Evolutionary conservation across 1,284 basidiomycete genomes (phyloP).

Genomic region (Melampsora americana): DNA sequence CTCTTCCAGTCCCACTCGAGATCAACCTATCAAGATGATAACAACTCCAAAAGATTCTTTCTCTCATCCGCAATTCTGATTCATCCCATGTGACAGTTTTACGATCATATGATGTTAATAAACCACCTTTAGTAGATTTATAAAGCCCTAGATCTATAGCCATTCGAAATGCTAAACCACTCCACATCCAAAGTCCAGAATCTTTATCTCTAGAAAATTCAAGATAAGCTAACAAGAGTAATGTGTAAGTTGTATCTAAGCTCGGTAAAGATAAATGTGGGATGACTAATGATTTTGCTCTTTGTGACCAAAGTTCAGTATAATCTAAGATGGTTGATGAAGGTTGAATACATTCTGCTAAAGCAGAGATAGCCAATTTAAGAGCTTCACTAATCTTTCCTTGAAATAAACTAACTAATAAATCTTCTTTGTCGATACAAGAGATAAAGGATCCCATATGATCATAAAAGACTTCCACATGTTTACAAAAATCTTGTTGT

Average conservation of each 20-base stretch:
- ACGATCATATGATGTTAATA: neutral
- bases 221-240: slow-evolving; percentile 43
- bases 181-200: slow-evolving; percentile 44
- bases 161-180: slow-evolving; percentile 43
- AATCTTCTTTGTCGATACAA: slow-evolving; percentile 17
- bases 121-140: slow-evolving; percentile 25
- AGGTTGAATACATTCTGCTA: slow-evolving; percentile 23
- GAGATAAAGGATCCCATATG: slow-evolving; percentile 21
- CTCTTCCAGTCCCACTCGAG: slow-evolving; percentile 43
- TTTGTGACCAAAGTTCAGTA: slow-evolving; percentile 41
- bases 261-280: slow-evolving; percentile 44
- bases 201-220: slow-evolving; percentile 43
- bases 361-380: slow-evolving; percentile 21
- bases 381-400: slow-evolving; percentile 24
- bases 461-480: slow-evolving; percentile 31
- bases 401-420: slow-evolving; percentile 17
- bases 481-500: slow-evolving; percentile 3
- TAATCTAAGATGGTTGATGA: slow-evolving; percentile 17
- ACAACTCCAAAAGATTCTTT: slow-evolving; percentile 43
- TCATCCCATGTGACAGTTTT: slow-evolving; percentile 1
- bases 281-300: slow-evolving; percentile 43
- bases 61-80: slow-evolving; percentile 20
- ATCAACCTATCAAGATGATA: slow-evolving; percentile 44
- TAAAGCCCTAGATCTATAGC: slow-evolving; percentile 43
- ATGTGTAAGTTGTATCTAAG: slow-evolving; percentile 41